Evolutionary conservation across 305 asterid species (phyloP).

Genomic region (Plantago lanceolata): DNA sequence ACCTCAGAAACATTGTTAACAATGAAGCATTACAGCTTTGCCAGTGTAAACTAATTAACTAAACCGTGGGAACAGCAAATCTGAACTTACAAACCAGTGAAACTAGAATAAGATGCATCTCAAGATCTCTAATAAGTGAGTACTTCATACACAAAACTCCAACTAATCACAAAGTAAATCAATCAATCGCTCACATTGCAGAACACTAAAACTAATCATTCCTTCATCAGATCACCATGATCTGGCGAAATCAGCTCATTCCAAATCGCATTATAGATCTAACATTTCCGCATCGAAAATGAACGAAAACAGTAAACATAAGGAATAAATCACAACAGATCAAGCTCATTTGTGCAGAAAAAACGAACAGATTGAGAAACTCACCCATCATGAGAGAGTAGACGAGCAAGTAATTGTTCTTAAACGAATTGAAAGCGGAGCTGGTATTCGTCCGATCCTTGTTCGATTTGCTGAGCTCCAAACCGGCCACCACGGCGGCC

Average conservation of each 20-base stretch:
- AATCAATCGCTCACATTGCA: neutral
- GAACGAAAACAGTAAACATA: neutral
- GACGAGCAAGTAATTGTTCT: conserved; percentile 85
- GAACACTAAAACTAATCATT: neutral
- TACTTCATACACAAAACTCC: neutral
- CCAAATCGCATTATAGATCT: conserved; percentile 24
- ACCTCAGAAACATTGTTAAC: neutral
- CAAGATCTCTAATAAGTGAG: neutral
- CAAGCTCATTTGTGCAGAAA: neutral
- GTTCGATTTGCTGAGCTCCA: conserved; percentile 82
- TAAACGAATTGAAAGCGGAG: conserved; percentile 75
- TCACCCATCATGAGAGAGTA: conserved; percentile 99
- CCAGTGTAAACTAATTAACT: neutral
- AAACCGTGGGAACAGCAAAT: too few species aligned
- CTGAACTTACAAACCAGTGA: neutral
- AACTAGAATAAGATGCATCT: too few species aligned
- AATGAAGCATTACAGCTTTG: neutral
- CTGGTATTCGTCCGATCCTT: conserved; percentile 85
- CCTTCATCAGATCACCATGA: neutral
- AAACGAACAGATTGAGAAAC: conserved; percentile 14
- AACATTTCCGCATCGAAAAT: neutral
- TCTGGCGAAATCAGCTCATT: neutral
- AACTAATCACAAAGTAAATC: neutral
- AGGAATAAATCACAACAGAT: conserved; percentile 6
- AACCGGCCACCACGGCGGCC: conserved; percentile 61